phyloP scores from a whole-genome alignment of 306 rosid genomes.

The Casuarina cunninghamiana region DNA sequence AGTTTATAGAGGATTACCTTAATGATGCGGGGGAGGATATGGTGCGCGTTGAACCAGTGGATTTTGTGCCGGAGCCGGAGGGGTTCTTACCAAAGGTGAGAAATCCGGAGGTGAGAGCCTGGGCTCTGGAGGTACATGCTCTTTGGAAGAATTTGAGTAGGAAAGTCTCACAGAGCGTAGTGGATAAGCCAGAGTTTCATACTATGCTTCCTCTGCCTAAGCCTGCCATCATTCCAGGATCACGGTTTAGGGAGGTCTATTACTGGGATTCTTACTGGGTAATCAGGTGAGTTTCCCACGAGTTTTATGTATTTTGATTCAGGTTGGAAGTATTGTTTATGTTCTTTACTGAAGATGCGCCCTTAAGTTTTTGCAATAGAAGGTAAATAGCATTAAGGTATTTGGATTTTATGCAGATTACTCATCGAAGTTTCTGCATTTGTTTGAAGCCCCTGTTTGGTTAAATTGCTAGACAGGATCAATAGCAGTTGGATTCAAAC shows the following conservation, averaged over 20 bases:
- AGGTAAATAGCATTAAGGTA: neutral
- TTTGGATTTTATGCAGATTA: neutral
- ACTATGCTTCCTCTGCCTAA: conserved; percentile 71
- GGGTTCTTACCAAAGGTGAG: conserved; percentile 69
- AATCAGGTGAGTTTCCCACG: conserved; percentile 47
- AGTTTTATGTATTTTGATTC: neutral
- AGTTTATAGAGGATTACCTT: conserved; percentile 41
- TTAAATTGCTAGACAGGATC: neutral
- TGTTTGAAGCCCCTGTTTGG: neutral
- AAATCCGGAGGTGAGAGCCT: conserved; percentile 55
- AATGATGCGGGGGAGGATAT: conserved; percentile 69
- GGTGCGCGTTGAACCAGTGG: conserved; percentile 53
- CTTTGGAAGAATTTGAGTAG: conserved; percentile 79
- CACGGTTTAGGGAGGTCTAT: conserved; percentile 80
- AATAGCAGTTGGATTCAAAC: neutral
- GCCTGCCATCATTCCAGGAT: conserved; percentile 64
- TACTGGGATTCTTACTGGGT: conserved; percentile 99
- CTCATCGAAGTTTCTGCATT: neutral
- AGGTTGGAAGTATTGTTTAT: neutral
- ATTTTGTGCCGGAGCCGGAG: conserved; percentile 55
- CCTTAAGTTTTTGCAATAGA: neutral
- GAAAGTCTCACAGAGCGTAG: conserved; percentile 40
- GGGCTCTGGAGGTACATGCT: conserved; percentile 76
- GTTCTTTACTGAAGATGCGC: neutral
- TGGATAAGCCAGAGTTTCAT: conserved; percentile 46